Conservation (phyloP, 352 stramenopile species). For the Phytophthora brassicae region DNA sequence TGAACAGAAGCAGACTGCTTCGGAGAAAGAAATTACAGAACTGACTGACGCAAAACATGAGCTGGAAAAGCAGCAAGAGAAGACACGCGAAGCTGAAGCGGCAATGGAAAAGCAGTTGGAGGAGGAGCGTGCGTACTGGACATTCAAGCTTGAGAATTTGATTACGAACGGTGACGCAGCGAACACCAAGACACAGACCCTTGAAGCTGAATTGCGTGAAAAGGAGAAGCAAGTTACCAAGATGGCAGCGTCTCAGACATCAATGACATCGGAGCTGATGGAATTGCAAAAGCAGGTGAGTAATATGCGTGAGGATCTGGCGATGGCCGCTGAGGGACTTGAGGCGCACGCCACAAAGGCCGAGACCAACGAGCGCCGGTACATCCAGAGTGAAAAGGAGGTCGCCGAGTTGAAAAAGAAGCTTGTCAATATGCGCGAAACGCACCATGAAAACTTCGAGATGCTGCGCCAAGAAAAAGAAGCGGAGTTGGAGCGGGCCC, state of each 20-base stretch:
- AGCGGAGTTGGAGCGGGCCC: conserved; percentile 47
- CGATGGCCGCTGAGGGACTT: conserved; percentile 65
- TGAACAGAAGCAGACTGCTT: conserved; percentile 27
- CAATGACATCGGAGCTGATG: conserved; percentile 64
- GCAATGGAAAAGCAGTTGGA: conserved; percentile 44
- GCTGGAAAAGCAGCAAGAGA: conserved; percentile 34
- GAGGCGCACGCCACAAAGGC: conserved; percentile 65
- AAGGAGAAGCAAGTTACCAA: conserved; percentile 76
- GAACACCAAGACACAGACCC: conserved; percentile 38
- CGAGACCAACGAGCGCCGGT: conserved; percentile 53
- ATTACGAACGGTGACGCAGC: conserved; percentile 58
- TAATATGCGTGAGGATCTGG: conserved; percentile 64
- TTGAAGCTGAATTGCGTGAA: conserved; percentile 46
- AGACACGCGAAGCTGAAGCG: conserved; percentile 19
- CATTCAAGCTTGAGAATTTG: conserved; percentile 65
- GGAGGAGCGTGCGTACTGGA: conserved; percentile 71
- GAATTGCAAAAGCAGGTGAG: conserved; percentile 61
- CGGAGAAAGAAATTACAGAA: conserved; percentile 27
- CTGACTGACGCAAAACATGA: conserved; percentile 27
- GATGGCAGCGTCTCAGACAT: conserved; percentile 58
- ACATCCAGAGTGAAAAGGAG: conserved; percentile 57
- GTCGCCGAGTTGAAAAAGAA: conserved; percentile 46
- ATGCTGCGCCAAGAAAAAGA: conserved; percentile 68
- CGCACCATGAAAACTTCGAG: conserved; percentile 62
- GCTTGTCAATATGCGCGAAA: conserved; percentile 53